phyloP scores from a whole-genome alignment of 2,329 filamentous ascomycete genomes.

The Hypoxylon sp. region DNA sequence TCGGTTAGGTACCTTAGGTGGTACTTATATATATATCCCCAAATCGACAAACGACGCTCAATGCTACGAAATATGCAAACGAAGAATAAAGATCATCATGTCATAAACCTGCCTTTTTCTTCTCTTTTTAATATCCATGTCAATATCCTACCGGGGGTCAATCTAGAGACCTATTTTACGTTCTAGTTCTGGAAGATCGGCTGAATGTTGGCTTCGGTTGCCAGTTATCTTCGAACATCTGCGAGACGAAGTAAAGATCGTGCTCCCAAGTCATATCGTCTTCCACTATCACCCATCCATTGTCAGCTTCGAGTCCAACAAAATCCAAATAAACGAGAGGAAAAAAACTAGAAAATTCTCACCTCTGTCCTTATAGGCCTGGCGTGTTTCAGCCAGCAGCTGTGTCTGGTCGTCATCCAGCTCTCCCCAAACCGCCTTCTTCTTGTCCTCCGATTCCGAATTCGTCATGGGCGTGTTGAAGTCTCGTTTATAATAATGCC shows the following conservation, averaged over 20 bases:
- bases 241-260: slow-evolving; percentile 55
- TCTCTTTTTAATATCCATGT: too few relatives aligned
- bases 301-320: slow-evolving; percentile 6
- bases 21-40: too few relatives aligned
- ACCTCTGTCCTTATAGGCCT: slow-evolving; percentile 39
- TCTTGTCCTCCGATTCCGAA: slow-evolving; percentile 39
- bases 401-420: slow-evolving; percentile 47
- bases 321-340: too few relatives aligned
- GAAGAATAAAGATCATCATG: too few relatives aligned
- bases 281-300: neutral
- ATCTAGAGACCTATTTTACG: too few relatives aligned
- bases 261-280: slow-evolving; percentile 49
- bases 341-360: slow-evolving; percentile 12
- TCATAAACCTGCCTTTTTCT: too few relatives aligned
- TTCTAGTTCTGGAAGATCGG: too few relatives aligned
- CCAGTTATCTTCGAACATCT: slow-evolving; percentile 57
- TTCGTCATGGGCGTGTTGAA: slow-evolving; percentile 44
- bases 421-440: slow-evolving; percentile 42
- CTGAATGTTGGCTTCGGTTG: slow-evolving; percentile 37
- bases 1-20: too few relatives aligned
- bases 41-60: too few relatives aligned
- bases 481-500: slow-evolving; percentile 60
- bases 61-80: too few relatives aligned
- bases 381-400: slow-evolving; percentile 46
- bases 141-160: too few relatives aligned